These are phyloP conservation scores for Leccinum incarnatum DNA, from an alignment of 768 basidiomycete species.

Conservation along the genomic window DNA sequence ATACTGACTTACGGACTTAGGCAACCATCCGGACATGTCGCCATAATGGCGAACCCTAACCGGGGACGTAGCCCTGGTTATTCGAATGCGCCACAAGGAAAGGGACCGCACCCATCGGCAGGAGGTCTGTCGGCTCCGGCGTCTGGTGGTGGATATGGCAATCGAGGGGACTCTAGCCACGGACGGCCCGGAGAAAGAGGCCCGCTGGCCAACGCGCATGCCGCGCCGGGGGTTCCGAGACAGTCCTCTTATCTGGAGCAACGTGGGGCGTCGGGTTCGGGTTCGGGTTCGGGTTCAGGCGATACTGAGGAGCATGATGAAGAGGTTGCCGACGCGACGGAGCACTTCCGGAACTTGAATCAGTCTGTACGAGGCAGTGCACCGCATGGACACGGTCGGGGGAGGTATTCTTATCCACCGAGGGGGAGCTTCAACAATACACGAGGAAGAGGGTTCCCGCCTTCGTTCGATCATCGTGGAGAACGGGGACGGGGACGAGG, in stretches of 20 bases:
- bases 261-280: not conserved
- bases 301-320: not conserved
- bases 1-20: constrained; percentile 10
- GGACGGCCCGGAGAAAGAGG: constrained; percentile 10
- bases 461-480: constrained; percentile 30
- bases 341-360: not conserved
- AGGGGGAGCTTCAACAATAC: constrained; percentile 22
- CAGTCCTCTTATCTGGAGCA: not conserved
- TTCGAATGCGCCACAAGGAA: constrained; percentile 8
- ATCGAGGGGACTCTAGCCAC: not conserved
- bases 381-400: constrained; percentile 36
- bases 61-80: constrained; percentile 33
- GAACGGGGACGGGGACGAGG: constrained; percentile 35
- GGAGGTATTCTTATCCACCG: constrained; percentile 21
- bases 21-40: constrained; percentile 46
- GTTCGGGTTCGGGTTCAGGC: not conserved
- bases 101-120: constrained; percentile 8
- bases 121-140: constrained; percentile 3
- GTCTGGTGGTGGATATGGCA: constrained; percentile 2
- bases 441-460: constrained; percentile 34
- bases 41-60: constrained; percentile 79
- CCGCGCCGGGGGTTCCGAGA: not conserved
- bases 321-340: constrained; percentile 3
- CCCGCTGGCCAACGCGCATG: constrained; percentile 7
- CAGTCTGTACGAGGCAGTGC: constrained; percentile 23